Evolutionary conservation across 2,329 filamentous ascomycete genomes (phyloP), one percentile per base, ranked within the genome.

Genomic region (Sporothrix sp.): DNA sequence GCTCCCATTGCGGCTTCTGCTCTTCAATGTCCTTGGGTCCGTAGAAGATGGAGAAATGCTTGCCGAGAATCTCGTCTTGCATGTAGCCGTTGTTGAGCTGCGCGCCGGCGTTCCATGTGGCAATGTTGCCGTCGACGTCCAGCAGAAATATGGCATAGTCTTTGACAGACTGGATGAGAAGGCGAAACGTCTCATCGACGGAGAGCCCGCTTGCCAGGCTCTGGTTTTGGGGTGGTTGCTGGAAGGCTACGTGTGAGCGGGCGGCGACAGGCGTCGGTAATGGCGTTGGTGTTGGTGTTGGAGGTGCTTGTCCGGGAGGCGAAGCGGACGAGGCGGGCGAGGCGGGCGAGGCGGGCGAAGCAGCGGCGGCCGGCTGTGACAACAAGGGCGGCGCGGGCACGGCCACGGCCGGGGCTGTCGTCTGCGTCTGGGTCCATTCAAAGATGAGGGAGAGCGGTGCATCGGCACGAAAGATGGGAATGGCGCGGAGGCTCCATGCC

Each of bases 121-220:
- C 69, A 14, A 81, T 70, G 56, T 72, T 65, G n/a, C 78, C 78
- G 3, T 66, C 62, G 0, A 73, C 69, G 48, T 80, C 76, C 25
- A 81, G 68, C 65, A 81, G 74, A 58, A 81, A 83, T 54, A 82
- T 82, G 52, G 78, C 78, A 57, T 80, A 81, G 54, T 81, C 76
- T 61, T 75, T 78, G 57, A 81, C 75, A 0, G 73, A 76, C 55
- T 82, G 74, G 32, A 82, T 69, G 28, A 84, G 66, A 35, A 81
- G 75, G n/a, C 75, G 75, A 59, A 81, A 81, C 4, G 71, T 72
- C 57, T 79, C 74, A 57, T 56, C 52, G 3, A 21, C 21, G 11
- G 54, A 38, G 7, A 53, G 36, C n/a, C 47, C 33, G 25, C 46
- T 38, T 6, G 33, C n/a, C 14, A 42, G 21, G 11, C 33, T 18